Conservation (phyloP, 1,284 basidiomycete species). For the Cutaneotrichosporon sp. region DNA sequence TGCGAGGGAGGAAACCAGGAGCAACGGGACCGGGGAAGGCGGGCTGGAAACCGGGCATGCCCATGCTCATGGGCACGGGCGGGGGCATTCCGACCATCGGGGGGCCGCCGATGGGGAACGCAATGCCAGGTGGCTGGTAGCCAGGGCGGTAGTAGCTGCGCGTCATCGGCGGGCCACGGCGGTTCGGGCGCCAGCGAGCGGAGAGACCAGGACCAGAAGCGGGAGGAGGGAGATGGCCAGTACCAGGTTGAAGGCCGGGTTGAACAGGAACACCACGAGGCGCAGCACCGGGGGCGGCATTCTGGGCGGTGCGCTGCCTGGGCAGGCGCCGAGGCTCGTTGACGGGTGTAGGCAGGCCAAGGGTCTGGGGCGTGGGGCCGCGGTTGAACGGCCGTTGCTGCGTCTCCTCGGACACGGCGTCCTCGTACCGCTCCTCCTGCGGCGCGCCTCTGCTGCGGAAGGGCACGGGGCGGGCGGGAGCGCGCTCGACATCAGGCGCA, state of each 20-base stretch:
- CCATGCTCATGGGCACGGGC: not conserved
- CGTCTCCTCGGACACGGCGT: not conserved
- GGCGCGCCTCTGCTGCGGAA: not conserved
- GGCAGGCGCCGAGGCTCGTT: conserved; percentile 15
- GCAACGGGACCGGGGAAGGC: conserved; percentile 1
- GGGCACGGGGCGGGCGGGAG: too few relatives aligned
- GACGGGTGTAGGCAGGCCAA: conserved; percentile 51
- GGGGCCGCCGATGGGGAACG: not conserved
- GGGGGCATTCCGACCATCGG: not conserved
- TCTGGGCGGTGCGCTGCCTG: not conserved
- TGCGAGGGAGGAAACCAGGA: too few relatives aligned
- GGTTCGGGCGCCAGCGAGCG: not conserved
- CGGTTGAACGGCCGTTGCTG: not conserved
- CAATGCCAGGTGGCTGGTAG: not conserved
- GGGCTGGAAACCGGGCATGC: not conserved
- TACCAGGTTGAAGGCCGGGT: not conserved
- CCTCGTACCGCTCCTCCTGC: not conserved
- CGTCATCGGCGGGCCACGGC: not conserved
- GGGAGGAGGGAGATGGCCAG: not conserved
- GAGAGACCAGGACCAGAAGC: conserved; percentile 1
- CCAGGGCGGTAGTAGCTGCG: not conserved
- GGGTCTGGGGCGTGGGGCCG: conserved; percentile 18
- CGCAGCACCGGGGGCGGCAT: too few relatives aligned
- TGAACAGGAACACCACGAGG: too few relatives aligned
- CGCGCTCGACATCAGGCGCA: too few relatives aligned